Base-by-base conservation (phyloP, 352 stramenopile species). In the Phytophthora cactorum region DNA sequence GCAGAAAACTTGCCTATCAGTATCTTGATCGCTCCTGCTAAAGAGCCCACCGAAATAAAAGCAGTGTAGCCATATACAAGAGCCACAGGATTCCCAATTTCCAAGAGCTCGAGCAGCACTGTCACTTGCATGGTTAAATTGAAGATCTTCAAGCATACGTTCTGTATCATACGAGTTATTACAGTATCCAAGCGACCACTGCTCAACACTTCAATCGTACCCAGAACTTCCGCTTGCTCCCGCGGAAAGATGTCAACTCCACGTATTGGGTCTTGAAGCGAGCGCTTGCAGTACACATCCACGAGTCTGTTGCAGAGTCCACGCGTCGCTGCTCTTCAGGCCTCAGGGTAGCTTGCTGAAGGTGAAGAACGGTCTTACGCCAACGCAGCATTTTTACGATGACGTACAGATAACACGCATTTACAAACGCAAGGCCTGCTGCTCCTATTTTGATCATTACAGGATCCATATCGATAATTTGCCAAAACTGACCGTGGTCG, bases 81-180 rank as follows among this genome's bases (percentile, higher is more conserved):
- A 10, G 43, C 22, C 4, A 17, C 41, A 3, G 67, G 63, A 10
- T 25, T 69, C 0, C 71, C 71, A 10, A 11, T 55, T 14, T 70
- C 50, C 9, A 75, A 49, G 4, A 78, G 39, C 10, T 65, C 31
- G 15, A 64, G 28, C 17, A 78, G 50, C 1, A 73, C 29, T 1
- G 50, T 66, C 43, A 58, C 65, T 50, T 78, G 61, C 47, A 78
- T 63, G 5, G 12, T 53, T 14, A 78, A 55, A 15, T 78, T 72
- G 14, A 72, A 59, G 2, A 67, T 6, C 54, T 72, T 72, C 51
- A 63, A 62, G 34, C 32, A 59, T 4, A 67, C 50, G 9, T 68
- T 72, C 64, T 71, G 34, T 39, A 39, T 12, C 34, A 39, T 39
- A 39, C 11, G 34, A 39, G 34, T 12, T 14, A 39, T 14, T 39